Percentiles rank a stretch among this genome's conserved stretches.
phyloP scores from a whole-genome alignment of 305 asterid species.

The Fraxinus platypoda region DNA sequence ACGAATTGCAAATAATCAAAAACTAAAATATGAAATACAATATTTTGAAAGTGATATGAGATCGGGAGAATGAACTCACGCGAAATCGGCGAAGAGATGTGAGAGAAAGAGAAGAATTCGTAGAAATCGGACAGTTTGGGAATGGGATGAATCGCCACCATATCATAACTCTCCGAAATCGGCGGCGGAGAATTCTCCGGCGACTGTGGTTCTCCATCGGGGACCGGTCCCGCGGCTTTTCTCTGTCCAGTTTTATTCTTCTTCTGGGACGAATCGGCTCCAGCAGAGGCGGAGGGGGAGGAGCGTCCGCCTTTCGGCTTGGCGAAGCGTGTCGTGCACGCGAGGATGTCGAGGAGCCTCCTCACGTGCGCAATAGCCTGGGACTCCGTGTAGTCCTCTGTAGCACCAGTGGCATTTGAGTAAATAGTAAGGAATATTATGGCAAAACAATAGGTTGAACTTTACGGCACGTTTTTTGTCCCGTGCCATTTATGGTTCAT shows the following conservation, averaged over 20 bases:
- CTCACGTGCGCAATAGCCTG: slow-evolving; percentile 84
- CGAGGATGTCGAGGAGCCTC: slow-evolving; percentile 88
- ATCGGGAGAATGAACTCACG: slow-evolving; percentile 46
- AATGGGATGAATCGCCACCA: slow-evolving; percentile 95
- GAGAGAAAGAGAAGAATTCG: slow-evolving; percentile 88
- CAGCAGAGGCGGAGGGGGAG: slow-evolving; percentile 18
- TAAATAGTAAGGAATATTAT: slow-evolving; percentile 18
- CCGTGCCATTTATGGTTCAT: neutral
- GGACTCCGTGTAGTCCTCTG: slow-evolving; percentile 89
- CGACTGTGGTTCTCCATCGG: slow-evolving; percentile 51
- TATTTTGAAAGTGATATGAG: neutral
- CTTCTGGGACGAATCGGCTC: slow-evolving; percentile 50
- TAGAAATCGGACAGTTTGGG: slow-evolving; percentile 99
- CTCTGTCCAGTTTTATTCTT: slow-evolving; percentile 48
- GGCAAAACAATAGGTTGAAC: neutral
- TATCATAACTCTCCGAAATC: slow-evolving; percentile 63
- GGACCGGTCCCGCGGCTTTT: slow-evolving; percentile 39
- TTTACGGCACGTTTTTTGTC: neutral
- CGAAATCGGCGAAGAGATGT: slow-evolving; percentile 78
- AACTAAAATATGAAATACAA: neutral
- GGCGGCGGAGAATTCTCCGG: slow-evolving; percentile 49
- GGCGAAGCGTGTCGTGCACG: slow-evolving; percentile 95
- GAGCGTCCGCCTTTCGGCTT: slow-evolving; percentile 57
- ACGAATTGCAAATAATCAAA: slow-evolving; percentile 13
- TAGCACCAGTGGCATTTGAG: slow-evolving; percentile 43